Evolutionary conservation across 1,284 basidiomycete species (phyloP).

Genomic region (Bjerkandera adusta): DNA sequence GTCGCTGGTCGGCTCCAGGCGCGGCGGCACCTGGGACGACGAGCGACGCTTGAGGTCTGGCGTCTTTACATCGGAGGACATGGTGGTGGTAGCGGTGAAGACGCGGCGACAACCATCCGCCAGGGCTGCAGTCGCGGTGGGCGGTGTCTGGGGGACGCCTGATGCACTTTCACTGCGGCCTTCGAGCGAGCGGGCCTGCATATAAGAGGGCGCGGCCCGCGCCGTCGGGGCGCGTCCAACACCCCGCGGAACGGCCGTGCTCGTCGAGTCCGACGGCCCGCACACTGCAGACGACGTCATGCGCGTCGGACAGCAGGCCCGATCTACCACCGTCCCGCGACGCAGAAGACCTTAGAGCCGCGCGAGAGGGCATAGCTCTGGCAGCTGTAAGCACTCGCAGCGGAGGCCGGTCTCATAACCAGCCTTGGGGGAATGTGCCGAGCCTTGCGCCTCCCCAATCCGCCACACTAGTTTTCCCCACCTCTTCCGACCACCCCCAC

Average conservation of each 20-base stretch:
- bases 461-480: neutral
- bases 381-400: neutral
- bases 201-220: too few relatives aligned
- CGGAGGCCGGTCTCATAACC: neutral
- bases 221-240: too few relatives aligned
- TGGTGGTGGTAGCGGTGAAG: constrained; percentile 6
- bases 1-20: constrained; percentile 26
- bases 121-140: neutral
- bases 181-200: too few relatives aligned
- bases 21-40: constrained; percentile 11
- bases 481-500: neutral
- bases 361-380: too few relatives aligned
- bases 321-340: constrained; percentile 11
- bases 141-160: constrained; percentile 8
- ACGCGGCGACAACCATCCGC: too few relatives aligned
- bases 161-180: too few relatives aligned
- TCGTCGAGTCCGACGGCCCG: too few relatives aligned
- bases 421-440: too few relatives aligned
- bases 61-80: constrained; percentile 17
- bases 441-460: neutral
- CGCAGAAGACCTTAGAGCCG: neutral
- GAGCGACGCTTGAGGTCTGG: constrained; percentile 7
- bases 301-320: neutral
- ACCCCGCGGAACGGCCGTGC: too few relatives aligned
- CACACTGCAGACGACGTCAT: neutral